A percentile compares a stretch with the other conserved stretches of the same genome.
These are phyloP conservation scores for Candida ficus DNA, from an alignment of 805 yeast species.

Conservation along the genomic window DNA sequence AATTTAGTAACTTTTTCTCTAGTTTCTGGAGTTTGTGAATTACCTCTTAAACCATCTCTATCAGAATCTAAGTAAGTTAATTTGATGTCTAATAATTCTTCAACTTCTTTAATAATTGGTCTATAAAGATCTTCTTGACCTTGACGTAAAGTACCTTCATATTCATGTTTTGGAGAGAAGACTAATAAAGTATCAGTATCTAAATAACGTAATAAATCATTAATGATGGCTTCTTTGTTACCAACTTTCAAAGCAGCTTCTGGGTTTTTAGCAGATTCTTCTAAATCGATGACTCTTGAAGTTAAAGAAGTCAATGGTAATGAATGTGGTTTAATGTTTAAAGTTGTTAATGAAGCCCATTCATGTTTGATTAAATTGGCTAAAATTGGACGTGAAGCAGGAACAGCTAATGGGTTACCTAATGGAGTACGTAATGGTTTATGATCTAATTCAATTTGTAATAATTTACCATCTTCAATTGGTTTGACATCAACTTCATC, in stretches of 20 bases:
- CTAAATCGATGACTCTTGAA: conserved; percentile 81
- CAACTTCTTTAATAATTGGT: conserved; percentile 69
- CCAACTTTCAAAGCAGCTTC: conserved; percentile 57
- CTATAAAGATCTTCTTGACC: conserved; percentile 76
- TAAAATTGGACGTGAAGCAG: conserved; percentile 49
- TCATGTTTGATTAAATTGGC: conserved; percentile 81
- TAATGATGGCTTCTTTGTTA: conserved; percentile 46
- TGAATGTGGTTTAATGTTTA: conserved; percentile 67
- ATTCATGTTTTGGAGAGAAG: conserved; percentile 74
- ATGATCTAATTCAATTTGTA: conserved; percentile 61
- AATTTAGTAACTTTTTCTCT: conserved; percentile 59
- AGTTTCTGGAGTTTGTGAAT: conserved; percentile 58
- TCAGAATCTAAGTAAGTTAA: conserved; percentile 75
- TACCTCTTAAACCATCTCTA: conserved; percentile 73
- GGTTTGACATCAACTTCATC: conserved; percentile 51
- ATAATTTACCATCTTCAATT: conserved; percentile 27
- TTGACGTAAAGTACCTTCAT: conserved; percentile 72
- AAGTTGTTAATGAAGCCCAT: conserved; percentile 71
- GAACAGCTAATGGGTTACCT: conserved; percentile 66
- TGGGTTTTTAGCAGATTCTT: conserved; percentile 32
- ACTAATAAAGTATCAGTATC: conserved; percentile 94
- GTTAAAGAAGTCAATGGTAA: conserved; percentile 85
- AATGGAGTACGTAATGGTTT: conserved; percentile 81
- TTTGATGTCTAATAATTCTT: conserved; percentile 42
- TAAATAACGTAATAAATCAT: conserved; percentile 67